Conservation (phyloP, 2,329 filamentous ascomycete genomes). For the Aspergillus eucalypticola region DNA sequence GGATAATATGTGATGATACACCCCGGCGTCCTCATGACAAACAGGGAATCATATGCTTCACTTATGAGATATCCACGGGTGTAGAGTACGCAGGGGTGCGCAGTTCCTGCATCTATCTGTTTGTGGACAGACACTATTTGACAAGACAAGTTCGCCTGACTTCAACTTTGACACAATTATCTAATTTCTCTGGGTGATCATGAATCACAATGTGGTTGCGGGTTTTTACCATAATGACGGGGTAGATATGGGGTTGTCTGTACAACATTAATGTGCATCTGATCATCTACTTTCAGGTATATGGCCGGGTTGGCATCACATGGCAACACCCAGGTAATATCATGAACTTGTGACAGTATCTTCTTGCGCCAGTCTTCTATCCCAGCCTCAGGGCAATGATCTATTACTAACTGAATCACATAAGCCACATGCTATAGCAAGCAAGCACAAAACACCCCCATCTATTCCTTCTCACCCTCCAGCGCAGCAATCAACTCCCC, state of each 20-base stretch:
- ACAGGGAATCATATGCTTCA: background rate
- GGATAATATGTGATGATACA: background rate
- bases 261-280: background rate
- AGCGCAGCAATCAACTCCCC: constrained; percentile 1
- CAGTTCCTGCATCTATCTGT: background rate
- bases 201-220: background rate
- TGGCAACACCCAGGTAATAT: background rate
- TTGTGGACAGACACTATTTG: background rate
- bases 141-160: background rate
- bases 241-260: background rate
- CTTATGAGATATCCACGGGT: background rate
- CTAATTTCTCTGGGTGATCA: background rate
- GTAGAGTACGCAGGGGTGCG: background rate
- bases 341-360: background rate
- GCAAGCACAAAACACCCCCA: background rate
- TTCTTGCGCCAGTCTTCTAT: background rate
- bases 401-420: too few species aligned
- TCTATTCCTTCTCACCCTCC: background rate
- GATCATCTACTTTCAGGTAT: background rate
- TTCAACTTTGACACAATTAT: background rate
- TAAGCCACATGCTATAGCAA: background rate
- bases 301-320: background rate
- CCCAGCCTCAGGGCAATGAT: too few species aligned
- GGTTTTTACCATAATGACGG: background rate
- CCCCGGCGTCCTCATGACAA: background rate